Percentiles rank a stretch among this genome's conserved stretches.
Conservation (phyloP, 768 basidiomycete species). For the Saitozyma sp. region DNA sequence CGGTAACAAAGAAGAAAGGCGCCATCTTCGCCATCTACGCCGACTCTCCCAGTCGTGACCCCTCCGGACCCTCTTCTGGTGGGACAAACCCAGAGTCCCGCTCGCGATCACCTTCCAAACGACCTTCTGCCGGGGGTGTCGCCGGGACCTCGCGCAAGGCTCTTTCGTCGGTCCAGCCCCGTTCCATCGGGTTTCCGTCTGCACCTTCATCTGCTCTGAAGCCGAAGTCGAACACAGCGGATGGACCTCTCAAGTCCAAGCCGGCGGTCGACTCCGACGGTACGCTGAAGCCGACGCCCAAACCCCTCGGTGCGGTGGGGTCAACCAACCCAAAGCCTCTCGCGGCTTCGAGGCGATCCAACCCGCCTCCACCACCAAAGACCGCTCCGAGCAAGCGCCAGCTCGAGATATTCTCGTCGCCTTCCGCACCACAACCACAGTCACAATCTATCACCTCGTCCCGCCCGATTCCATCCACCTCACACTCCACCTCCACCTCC, state of each 20-base stretch:
- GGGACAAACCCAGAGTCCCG: too few relatives aligned
- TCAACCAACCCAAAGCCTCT: too few relatives aligned
- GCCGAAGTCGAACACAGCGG: too few relatives aligned
- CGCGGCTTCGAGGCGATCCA: too few relatives aligned
- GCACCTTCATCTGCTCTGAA: neutral
- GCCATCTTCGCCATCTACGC: constrained; percentile 51
- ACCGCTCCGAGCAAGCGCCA: constrained; percentile 20
- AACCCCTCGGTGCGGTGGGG: too few relatives aligned
- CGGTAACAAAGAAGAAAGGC: constrained; percentile 48
- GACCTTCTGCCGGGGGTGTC: neutral
- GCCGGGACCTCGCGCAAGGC: constrained; percentile 9
- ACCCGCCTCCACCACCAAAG: neutral
- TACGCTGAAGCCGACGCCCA: too few relatives aligned
- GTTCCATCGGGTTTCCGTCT: constrained; percentile 8
- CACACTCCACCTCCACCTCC: too few relatives aligned
- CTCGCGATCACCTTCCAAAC: too few relatives aligned
- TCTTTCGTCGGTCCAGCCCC: constrained; percentile 13
- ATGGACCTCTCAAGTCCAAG: too few relatives aligned
- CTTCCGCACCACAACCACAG: constrained; percentile 3
- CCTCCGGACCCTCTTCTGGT: neutral
- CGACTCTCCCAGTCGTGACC: constrained; percentile 37
- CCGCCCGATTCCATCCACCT: neutral
- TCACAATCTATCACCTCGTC: neutral
- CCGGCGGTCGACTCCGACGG: too few relatives aligned
- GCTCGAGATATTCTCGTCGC: constrained; percentile 23